Evolutionary conservation across 495 filamentous ascomycete species (phyloP), one percentile per base, ranked within the genome.

Genomic region (Neurospora sp.): DNA sequence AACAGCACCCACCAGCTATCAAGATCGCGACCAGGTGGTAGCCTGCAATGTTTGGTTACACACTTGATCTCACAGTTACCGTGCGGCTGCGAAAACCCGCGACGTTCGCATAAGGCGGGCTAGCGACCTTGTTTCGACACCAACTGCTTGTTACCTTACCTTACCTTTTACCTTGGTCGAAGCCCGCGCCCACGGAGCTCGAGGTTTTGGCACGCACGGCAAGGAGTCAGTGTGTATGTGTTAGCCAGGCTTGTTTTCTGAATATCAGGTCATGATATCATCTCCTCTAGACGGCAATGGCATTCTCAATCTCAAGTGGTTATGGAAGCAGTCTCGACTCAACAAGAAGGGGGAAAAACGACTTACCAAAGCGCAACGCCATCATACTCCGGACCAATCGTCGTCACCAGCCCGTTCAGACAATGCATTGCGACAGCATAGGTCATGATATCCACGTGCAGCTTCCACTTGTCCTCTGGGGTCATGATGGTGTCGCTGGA

Each of bases 311-410:
- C 41, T 44, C 41, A 44, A 44, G 41, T 18, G 41, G 16, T 2
- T 18, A 44, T 44, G 41, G 16, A 27, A 14, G 48, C 23, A 27
- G 48, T 3, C 20, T 27, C 5, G 5, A 59, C 48, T 27, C 20
- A 71, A 59, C 3, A 40, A 70, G 37, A 73, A 71, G 27, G 35
- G 4, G 35, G 35, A 5, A 27, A 35, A 20, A 44, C 20, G 69
- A 87, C 89, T 81, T 85, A 94, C 92, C 92, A 95, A 44, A 95
- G 85, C 73, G 91, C 91, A 71, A 94, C 90, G 72, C 86, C 88
- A 78, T 91, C 92, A 79, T 90, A 93, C 75, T 93, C 86, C 62
- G 89, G 87, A 4, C 92, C 92, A 77, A 91, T 88, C 27, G 89
- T 89, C 31, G 90, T 90, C 48, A 90, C 92, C 59, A 93, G 75